Base-by-base conservation (phyloP, 1,284 basidiomycete genomes). In the Naganishia cerealis region DNA sequence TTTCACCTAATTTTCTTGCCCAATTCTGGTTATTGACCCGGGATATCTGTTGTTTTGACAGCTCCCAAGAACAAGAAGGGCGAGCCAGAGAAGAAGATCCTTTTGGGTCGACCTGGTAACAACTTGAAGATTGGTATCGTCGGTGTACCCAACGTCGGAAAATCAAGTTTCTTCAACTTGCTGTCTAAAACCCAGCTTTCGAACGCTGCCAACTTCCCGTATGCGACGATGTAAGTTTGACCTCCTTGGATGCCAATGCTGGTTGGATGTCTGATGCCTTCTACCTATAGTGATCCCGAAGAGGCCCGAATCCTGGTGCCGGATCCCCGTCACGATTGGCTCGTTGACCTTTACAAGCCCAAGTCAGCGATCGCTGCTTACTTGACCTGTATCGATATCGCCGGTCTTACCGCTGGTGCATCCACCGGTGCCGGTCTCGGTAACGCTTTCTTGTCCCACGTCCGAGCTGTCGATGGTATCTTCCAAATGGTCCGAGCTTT, bases 401-500 rank as follows among this genome's bases (percentile, higher is more conserved):
- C 96, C 73, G 96, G 96, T 81, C 84, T 99, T 63, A 98, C 95
- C 48, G 91, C 92, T 63, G 91, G 96, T 74, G 96, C 96, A 1
- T 97, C 94, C 15, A 98, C 95, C 46, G 96, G 96, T 77, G 96
- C 92, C 66, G 96, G 96, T 80, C 88, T 99, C 57, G 96, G 96
- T 57, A 99, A 99, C 80, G 89, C 93, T 53, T 99, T 99, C 86
- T 84, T 99, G 82, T 94, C 92, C 40, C 93, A 99, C 81, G 95
- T 99, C 59, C 90, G 96, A 70, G 91, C 95, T 29, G 96, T 99
- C 71, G 96, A 99, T 79, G 96, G 96, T 78, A 99, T 99, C 80
- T 99, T 99, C 86, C 96, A 99, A 81, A 89, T 98, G 72, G 89
- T 99, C 67, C 91, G 96, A 74, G 94, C 94, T 8, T 99, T 99